Evolutionary conservation across 257 asterid genomes (phyloP), one percentile per base, ranked within the genome.

Genomic region (Leonotis leonurus): DNA sequence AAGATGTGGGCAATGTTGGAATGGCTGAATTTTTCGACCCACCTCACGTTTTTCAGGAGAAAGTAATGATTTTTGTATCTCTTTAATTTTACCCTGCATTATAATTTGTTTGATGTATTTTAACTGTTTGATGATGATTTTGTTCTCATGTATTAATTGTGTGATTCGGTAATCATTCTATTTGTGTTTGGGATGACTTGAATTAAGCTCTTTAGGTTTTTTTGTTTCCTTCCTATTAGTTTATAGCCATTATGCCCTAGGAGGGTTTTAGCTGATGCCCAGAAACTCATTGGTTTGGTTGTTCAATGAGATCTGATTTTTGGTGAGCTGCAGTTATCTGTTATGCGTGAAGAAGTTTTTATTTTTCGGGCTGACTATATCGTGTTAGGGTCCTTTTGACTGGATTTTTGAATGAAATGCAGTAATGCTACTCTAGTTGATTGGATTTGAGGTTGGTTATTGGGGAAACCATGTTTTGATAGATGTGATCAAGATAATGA

Each of bases 1-100:
- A 91, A 75, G 98, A 91, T 77, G 96, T 91, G 69, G 98, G 98
- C 78, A 86, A 78, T 77, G 96, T 91, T 53, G 98, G 98, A 71
- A 91, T 91, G 98, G 26, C 81, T 14, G 96, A 91, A 51, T 76
- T 76, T 71, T 86, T 84, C 46, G 96, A 91, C 77, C 75, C 98
- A 20, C 77, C 90, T 63, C 82, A 70, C 51, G 70, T 84, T 68
- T 75, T 91, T 77, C 94, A 82, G 63, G 84, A 86, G 27, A 91
- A 88, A 71, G 98, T 88, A 58, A 51, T 51, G 69, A 50, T 25
- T 39, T 52, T 52, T 50, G 46, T 30, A 35, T 44, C 51, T 60
- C 2, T 33, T 33, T 8, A 1, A 6, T 33, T 33, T 33, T 12
- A 4, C 7, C 6, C 57, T 57, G 3, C 58, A 16, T 27, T 63